phyloP scores from a whole-genome alignment of 371 early-diverging fungal species.

The Actinomortierella wolfii region DNA sequence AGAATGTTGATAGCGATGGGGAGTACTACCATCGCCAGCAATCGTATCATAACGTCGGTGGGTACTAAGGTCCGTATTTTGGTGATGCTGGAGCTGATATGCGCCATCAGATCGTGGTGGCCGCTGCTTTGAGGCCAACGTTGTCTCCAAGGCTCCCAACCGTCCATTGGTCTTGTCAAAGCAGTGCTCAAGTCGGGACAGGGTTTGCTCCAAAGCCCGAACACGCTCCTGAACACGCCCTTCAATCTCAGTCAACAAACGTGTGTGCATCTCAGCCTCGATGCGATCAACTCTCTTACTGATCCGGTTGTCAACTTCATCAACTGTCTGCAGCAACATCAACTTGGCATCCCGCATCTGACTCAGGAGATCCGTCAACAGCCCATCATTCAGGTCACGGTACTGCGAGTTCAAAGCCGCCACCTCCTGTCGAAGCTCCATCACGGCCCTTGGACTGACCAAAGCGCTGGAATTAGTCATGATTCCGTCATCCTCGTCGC shows the following conservation, averaged over 20 bases:
- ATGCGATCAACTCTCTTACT: conserved; percentile 41
- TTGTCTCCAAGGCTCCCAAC: conserved; percentile 37
- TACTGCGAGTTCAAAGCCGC: conserved; percentile 28
- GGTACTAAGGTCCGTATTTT: too few species aligned
- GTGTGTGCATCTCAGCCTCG: conserved; percentile 45
- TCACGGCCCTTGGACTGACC: too few species aligned
- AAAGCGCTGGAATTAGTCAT: too few species aligned
- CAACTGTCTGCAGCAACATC: conserved; percentile 44
- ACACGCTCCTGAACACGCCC: conserved; percentile 44
- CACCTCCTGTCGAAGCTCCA: conserved; percentile 30
- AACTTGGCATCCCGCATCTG: conserved; percentile 46
- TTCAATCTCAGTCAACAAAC: conserved; percentile 39
- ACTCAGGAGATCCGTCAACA: conserved; percentile 40
- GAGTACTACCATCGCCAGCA: too few species aligned
- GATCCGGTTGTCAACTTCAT: conserved; percentile 44
- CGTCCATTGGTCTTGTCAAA: conserved; percentile 45
- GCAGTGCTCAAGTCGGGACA: conserved; percentile 34
- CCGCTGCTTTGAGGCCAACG: conserved; percentile 21
- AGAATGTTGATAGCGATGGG: too few species aligned
- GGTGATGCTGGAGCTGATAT: too few species aligned
- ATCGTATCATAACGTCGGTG: too few species aligned
- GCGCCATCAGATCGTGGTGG: conserved; percentile 8
- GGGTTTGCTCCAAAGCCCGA: conserved; percentile 43
- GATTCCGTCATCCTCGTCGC: too few species aligned
- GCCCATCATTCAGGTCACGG: conserved; percentile 42